Conservation (phyloP, 805 yeast species). For the Lipomyces lipofer region DNA sequence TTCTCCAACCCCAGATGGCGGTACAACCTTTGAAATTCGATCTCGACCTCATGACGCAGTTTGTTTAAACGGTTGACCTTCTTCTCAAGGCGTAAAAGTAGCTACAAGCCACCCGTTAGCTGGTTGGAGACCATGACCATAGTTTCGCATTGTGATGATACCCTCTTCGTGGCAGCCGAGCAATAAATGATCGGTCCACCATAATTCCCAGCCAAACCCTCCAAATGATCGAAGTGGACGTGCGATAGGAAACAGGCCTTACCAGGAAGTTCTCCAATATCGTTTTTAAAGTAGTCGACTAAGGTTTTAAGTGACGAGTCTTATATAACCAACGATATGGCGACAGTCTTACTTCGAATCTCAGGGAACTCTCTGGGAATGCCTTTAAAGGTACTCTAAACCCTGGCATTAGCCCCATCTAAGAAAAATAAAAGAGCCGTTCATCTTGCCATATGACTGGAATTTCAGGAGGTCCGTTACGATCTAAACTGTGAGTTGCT, state of each 20-base stretch:
- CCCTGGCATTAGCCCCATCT: too few species aligned
- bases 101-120: background rate
- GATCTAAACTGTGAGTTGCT: too few species aligned
- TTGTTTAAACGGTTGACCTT: conserved; percentile 4
- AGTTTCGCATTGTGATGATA: conserved; percentile 2
- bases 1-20: conserved; percentile 28
- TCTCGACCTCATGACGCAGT: conserved; percentile 25
- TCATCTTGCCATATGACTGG: too few species aligned
- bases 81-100: conserved; percentile 11
- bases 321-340: background rate
- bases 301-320: background rate
- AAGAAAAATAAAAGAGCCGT: too few species aligned
- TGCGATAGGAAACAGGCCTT: conserved; percentile 49
- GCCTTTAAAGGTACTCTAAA: conserved; percentile 47
- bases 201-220: conserved; percentile 47
- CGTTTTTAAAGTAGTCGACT: conserved; percentile 40
- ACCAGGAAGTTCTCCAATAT: conserved; percentile 30
- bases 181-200: conserved; percentile 50
- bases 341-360: conserved; percentile 42
- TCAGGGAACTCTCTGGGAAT: conserved; percentile 51
- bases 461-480: too few species aligned
- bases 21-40: conserved; percentile 33
- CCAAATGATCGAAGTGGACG: conserved; percentile 56
- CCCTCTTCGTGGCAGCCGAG: conserved; percentile 44
- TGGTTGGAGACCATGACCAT: background rate